These are phyloP conservation scores for Circinella umbellata DNA, from an alignment of 371 early-diverging fungal species.

Conservation along the genomic window DNA sequence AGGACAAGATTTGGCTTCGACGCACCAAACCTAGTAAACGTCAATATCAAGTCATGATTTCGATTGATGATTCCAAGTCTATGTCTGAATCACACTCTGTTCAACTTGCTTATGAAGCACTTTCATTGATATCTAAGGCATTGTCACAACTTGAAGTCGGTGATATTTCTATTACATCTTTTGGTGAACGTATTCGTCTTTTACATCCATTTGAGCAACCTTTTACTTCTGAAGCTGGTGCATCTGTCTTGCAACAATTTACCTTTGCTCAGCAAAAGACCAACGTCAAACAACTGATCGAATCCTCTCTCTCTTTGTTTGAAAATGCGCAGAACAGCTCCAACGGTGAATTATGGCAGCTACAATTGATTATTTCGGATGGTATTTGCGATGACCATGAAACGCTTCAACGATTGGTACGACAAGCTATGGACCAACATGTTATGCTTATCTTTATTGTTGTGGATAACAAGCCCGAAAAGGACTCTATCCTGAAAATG, in stretches of 20 bases:
- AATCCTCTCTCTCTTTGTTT: constrained; percentile 76
- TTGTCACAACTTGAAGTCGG: constrained; percentile 94
- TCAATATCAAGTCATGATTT: constrained; percentile 97
- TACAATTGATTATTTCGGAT: constrained; percentile 96
- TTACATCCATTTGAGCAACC: constrained; percentile 93
- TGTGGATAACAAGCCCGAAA: constrained; percentile 85
- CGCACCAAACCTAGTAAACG: constrained; percentile 98
- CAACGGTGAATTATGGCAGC: constrained; percentile 88
- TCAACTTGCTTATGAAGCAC: constrained; percentile 92
- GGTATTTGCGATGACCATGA: constrained; percentile 96
- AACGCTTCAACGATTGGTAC: constrained; percentile 77
- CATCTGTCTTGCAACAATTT: constrained; percentile 83
- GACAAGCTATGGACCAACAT: constrained; percentile 82
- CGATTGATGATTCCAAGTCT: constrained; percentile 98
- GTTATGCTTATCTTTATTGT: constrained; percentile 96
- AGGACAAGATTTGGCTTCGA: constrained; percentile 99
- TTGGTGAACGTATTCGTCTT: constrained; percentile 87
- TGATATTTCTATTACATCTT: constrained; percentile 86
- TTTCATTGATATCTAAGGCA: constrained; percentile 91
- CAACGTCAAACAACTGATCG: constrained; percentile 82
- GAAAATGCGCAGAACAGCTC: constrained; percentile 69
- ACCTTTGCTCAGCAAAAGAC: constrained; percentile 93
- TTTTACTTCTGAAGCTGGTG: constrained; percentile 90
- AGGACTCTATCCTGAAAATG: constrained; percentile 88
- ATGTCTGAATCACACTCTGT: constrained; percentile 93